Percentiles rank a stretch among this genome's conserved stretches.
Conservation (phyloP, 441 rosid species). For the Sinapis alba region DNA sequence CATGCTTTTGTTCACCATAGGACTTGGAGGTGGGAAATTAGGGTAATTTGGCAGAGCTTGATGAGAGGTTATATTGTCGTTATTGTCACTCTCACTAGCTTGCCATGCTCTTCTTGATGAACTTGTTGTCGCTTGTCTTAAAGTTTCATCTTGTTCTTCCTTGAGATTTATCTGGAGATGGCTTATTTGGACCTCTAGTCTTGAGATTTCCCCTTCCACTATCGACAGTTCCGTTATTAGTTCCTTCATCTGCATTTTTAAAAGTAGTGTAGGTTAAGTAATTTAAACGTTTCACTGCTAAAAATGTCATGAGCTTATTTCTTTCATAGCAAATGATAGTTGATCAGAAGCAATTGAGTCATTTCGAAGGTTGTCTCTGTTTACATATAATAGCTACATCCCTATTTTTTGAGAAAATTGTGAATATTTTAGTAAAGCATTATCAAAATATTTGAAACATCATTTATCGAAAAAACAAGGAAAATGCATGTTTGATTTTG, state of each 20-base stretch:
- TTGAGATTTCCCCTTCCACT: conserved; percentile 77
- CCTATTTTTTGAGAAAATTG: not conserved
- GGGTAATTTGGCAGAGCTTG: conserved; percentile 28
- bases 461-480: not conserved
- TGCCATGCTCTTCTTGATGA: conserved; percentile 45
- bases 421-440: not conserved
- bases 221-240: conserved; percentile 70
- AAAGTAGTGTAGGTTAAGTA: not conserved
- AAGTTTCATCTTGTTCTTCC: conserved; percentile 57
- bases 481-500: not conserved
- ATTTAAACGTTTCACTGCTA: not conserved
- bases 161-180: conserved; percentile 62
- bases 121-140: conserved; percentile 55
- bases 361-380: not conserved
- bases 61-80: conserved; percentile 28
- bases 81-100: conserved; percentile 22
- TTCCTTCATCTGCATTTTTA: conserved; percentile 63
- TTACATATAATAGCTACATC: too few species aligned
- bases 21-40: conserved; percentile 45
- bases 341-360: not conserved
- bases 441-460: not conserved
- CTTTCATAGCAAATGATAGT: not conserved
- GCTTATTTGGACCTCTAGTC: conserved; percentile 72
- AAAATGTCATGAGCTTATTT: not conserved
- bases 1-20: conserved; percentile 43